phyloP scores from a whole-genome alignment of 208 protist species.

The Porcisia deanei region DNA sequence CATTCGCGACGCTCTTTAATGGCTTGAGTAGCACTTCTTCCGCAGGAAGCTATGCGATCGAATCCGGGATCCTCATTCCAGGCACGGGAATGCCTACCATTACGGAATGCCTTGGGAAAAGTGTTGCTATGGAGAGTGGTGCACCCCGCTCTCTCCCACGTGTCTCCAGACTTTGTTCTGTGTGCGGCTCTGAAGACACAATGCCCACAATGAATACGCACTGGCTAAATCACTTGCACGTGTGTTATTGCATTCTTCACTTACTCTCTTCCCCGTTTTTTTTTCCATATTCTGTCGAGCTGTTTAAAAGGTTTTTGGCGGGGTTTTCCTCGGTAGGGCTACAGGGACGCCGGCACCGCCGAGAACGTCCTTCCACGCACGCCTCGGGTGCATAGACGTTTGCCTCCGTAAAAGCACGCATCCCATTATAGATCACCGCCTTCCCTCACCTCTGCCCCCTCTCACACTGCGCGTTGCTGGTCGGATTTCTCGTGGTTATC shows the following conservation, averaged over 20 bases:
- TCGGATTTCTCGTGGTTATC: too few species aligned
- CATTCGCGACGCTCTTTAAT: background rate
- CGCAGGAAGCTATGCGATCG: background rate
- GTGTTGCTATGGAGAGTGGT: background rate
- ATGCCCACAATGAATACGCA: background rate
- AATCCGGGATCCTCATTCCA: too few species aligned
- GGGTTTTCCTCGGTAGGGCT: slow-evolving; percentile 2
- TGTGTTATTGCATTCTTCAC: too few species aligned
- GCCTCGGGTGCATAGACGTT: too few species aligned
- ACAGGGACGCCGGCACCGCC: background rate
- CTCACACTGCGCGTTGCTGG: too few species aligned
- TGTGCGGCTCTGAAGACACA: background rate
- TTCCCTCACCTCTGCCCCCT: background rate
- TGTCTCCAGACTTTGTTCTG: background rate
- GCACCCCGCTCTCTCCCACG: background rate
- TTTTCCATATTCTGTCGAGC: background rate
- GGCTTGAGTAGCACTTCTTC: background rate
- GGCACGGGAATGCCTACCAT: too few species aligned
- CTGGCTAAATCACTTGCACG: background rate
- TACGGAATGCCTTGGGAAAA: too few species aligned
- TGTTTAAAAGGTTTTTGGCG: too few species aligned
- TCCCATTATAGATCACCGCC: background rate
- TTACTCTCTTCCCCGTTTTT: slow-evolving; percentile 14
- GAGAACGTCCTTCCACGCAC: too few species aligned
- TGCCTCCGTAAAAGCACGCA: background rate